Conservation (phyloP, 2,329 filamentous ascomycete genomes). For the Arthrobotrys iridis region DNA sequence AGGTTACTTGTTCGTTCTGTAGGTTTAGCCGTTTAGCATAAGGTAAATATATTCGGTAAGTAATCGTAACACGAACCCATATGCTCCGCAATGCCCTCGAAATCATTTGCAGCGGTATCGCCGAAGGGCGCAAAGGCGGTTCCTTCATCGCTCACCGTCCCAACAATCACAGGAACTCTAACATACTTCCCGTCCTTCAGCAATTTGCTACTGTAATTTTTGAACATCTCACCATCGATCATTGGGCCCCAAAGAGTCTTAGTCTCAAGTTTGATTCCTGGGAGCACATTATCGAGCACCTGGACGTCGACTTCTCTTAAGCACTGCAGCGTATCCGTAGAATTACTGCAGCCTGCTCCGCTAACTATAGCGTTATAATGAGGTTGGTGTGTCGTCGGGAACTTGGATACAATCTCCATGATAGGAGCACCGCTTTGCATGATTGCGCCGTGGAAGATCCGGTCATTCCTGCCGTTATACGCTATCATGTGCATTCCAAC, state of each 20-base stretch:
- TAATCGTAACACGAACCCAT: neutral
- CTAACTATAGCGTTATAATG: slow-evolving; percentile 67
- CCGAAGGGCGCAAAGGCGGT: slow-evolving; percentile 63
- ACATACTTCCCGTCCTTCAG: slow-evolving; percentile 70
- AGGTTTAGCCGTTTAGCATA: neutral
- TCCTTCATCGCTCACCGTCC: slow-evolving; percentile 74
- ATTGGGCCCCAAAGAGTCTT: slow-evolving; percentile 57
- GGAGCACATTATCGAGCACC: no score
- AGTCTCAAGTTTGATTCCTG: no score
- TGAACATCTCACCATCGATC: slow-evolving; percentile 70
- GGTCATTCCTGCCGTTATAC: slow-evolving; percentile 67
- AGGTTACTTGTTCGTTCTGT: no score
- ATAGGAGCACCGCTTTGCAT: slow-evolving; percentile 64
- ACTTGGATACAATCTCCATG: neutral
- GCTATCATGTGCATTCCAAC: slow-evolving; percentile 67
- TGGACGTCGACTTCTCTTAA: slow-evolving; percentile 73
- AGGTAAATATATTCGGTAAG: neutral
- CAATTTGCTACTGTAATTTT: slow-evolving; percentile 66
- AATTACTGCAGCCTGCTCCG: slow-evolving; percentile 69
- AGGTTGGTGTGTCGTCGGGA: neutral
- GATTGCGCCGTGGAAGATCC: slow-evolving; percentile 68
- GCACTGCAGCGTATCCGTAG: slow-evolving; percentile 71
- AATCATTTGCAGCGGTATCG: neutral
- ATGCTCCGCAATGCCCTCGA: neutral
- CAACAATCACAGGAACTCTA: slow-evolving; percentile 71